phyloP scores from a whole-genome alignment of 495 filamentous ascomycete species.

The Hypoxylon rickii region DNA sequence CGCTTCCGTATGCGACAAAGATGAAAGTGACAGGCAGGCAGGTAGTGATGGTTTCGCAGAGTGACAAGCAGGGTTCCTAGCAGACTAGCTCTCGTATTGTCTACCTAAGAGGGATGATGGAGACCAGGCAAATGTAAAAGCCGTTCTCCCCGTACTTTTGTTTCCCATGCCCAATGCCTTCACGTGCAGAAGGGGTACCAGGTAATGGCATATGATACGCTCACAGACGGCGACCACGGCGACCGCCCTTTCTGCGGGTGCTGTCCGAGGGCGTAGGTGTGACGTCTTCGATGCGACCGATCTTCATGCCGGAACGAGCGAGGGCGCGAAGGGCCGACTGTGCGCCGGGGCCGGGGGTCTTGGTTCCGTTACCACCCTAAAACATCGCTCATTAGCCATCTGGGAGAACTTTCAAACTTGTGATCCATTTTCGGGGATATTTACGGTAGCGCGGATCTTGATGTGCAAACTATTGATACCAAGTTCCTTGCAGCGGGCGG shows the following conservation, averaged over 20 bases:
- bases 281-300: constrained; percentile 99
- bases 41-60: neutral
- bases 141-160: neutral
- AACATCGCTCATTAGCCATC: neutral
- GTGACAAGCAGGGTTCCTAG: neutral
- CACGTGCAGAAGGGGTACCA: neutral
- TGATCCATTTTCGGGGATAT: neutral
- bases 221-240: constrained; percentile 99
- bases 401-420: too few species aligned
- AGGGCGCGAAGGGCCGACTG: constrained; percentile 98
- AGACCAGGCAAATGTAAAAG: neutral
- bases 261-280: constrained; percentile 98
- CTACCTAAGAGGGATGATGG: neutral
- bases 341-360: constrained; percentile 97
- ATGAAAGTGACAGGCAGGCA: too few species aligned
- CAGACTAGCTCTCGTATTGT: neutral
- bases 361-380: constrained; percentile 84
- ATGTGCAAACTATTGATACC: constrained; percentile 99
- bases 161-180: neutral
- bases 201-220: constrained; percentile 31
- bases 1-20: too few species aligned
- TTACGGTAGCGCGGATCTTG: constrained; percentile 92
- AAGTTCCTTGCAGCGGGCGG: constrained; percentile 96
- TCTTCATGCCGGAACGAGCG: constrained; percentile 98
- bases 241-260: constrained; percentile 99